These are phyloP conservation scores for Nicotiana noctiflora DNA, from an alignment of 257 asterid species.

Conservation along the genomic window DNA sequence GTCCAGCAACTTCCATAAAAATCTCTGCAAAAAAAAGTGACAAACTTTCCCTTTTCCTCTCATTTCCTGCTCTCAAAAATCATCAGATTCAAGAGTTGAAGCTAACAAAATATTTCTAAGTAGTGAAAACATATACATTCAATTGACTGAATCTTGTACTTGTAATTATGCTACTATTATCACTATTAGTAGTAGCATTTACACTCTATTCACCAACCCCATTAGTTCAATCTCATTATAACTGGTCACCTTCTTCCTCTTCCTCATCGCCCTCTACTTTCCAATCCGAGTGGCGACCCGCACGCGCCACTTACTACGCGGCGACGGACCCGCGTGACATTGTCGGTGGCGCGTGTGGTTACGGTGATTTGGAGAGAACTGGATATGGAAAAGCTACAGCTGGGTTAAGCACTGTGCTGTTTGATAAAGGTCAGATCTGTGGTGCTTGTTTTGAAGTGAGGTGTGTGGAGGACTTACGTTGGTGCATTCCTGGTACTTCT, in stretches of 20 bases:
- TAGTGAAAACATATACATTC: not conserved
- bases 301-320: constrained; percentile 88
- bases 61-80: not conserved
- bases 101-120: not conserved
- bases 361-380: constrained; percentile 56
- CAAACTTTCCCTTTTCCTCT: not conserved
- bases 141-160: not conserved
- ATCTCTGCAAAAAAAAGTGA: not conserved
- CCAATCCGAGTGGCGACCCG: constrained; percentile 72
- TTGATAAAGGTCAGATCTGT: constrained; percentile 91
- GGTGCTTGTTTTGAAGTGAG: constrained; percentile 90
- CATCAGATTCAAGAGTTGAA: not conserved
- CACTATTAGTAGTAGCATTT: constrained; percentile 12
- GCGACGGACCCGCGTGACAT: constrained; percentile 64
- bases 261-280: constrained; percentile 34
- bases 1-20: not conserved
- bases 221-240: constrained; percentile 43
- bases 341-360: constrained; percentile 97
- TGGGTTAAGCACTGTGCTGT: constrained; percentile 71
- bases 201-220: constrained; percentile 26
- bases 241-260: constrained; percentile 36
- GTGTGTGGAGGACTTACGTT: constrained; percentile 79
- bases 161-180: not conserved
- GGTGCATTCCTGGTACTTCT: constrained; percentile 97
- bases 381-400: constrained; percentile 99